Evolutionary conservation across 768 basidiomycete genomes (phyloP), one percentile per base, ranked within the genome.

Genomic region (Paxillus involutus): DNA sequence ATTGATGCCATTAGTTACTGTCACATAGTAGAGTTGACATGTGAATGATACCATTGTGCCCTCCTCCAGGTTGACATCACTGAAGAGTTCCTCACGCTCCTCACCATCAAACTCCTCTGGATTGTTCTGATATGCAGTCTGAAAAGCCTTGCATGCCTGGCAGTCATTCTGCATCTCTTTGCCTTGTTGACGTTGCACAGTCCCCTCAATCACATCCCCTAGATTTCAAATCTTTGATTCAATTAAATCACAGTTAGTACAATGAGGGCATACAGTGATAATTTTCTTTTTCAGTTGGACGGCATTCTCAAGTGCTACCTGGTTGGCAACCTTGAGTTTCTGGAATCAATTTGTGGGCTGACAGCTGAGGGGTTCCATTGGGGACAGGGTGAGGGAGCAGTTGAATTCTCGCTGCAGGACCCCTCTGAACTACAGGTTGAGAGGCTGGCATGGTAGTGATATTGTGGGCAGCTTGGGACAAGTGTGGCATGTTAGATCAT

Each of bases 271-370:
- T 53, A 53, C 52, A 16, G 16, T 21, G 19, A 16, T 53, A 47
- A 47, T 47, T 53, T 33, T 53, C 52, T 24, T 40, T 53, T 39
- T 53, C 45, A 26, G 52, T 47, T 9, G 44, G 21, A n/a, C 36
- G 44, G 12, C 37, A 45, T 35, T 53, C 35, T 10, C 52, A 21
- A 44, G n/a, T 19, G 21, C 52, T 41, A 29, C 21, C 24, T 14
- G 37, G 37, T 14, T 44, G 43, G 14, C 43, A 21, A 29, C 21
- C 26, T 12, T 7, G 19, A 29, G 43, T 24, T 3, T 12, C 43
- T 44, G 43, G 43, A 24, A 24, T 24, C 5, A 5, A 24, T 24
- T 29, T 24, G 43, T 11, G 24, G 43, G 43, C 19, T n/a, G 40
- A 41, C 11, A 19, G 14, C 37, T 13, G 6, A 16, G 37, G 13